Base-by-base conservation (phyloP, 495 filamentous ascomycete species). In the Melanomma pulvis-pyrius region DNA sequence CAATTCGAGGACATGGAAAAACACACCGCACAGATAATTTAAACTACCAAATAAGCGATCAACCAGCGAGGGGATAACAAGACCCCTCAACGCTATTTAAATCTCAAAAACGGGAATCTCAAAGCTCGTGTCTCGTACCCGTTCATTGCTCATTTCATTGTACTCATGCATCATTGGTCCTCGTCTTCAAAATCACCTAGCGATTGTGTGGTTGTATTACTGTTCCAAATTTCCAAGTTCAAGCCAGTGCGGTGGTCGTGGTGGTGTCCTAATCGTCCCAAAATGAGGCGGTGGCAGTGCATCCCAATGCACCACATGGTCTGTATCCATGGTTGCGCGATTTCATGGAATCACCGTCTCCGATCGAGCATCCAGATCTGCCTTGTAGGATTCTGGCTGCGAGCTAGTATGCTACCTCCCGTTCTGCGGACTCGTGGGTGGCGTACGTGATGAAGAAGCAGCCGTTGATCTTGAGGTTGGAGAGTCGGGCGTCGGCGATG, bases 361-460 rank as follows among this genome's bases (percentile, higher is more conserved):
- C 9, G 19, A 13, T 15, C 5, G 4, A 9, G 3, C 48, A 26
- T 50, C 2, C 22, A n/a, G 2, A 4, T 50, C 48, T 24, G 48
- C 48, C 48, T 50, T 24, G 48, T n/a, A 50, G 21, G 25, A 50
- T 50, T n/a, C n/a, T 6, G 25, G 15, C 48, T n/a, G 8, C 9
- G 21, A 9, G 3, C 48, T 15, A 2, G 1, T 28, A 12, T 5
- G 17, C 52, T 64, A 64, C 13, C 30, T 30, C 21, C 52, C 34
- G 41, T 58, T 64, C 44, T 58, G 61, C 4, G 61, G 34, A 22
- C 15, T 64, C 9, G 61, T 34, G 9, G 52, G 41, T 24, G 61
- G 3, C 6, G 51, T 19, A 12, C 39, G 19, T 34, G 51, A 34
- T 26, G 61, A 21, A 2, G 29, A 30, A 2, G 60, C n/a, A n/a